These are phyloP conservation scores for Candida berthetii DNA, from an alignment of 805 yeast species.

Conservation along the genomic window DNA sequence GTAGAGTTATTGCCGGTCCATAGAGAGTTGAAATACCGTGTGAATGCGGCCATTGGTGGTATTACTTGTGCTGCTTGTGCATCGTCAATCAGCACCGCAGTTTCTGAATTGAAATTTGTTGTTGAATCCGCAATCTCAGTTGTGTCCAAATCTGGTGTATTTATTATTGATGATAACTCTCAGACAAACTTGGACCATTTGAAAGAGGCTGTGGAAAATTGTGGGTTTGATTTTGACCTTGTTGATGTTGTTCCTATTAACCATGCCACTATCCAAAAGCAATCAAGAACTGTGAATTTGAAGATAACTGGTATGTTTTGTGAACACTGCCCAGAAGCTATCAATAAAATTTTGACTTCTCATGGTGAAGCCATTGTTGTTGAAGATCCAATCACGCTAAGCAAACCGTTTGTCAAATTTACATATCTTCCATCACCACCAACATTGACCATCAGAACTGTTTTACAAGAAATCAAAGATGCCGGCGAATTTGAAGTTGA, in stretches of 20 bases:
- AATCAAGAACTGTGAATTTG: constrained; percentile 51
- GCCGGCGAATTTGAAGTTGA: constrained; percentile 42
- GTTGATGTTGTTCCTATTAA: constrained; percentile 37
- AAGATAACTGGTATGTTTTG: constrained; percentile 65
- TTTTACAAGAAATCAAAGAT: constrained; percentile 42
- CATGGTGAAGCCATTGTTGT: constrained; percentile 55
- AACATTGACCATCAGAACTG: constrained; percentile 45
- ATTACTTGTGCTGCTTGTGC: constrained; percentile 74
- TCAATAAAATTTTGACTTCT: constrained; percentile 40
- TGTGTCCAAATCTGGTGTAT: constrained; percentile 58
- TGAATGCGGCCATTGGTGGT: constrained; percentile 62
- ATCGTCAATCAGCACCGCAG: constrained; percentile 44
- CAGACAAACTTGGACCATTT: constrained; percentile 31
- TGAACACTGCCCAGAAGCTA: constrained; percentile 56
- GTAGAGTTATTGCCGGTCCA: constrained; percentile 56
- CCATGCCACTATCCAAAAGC: constrained; percentile 39
- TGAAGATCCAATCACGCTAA: constrained; percentile 47
- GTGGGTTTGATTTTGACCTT: constrained; percentile 58
- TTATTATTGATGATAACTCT: constrained; percentile 42
- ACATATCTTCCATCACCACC: constrained; percentile 59
- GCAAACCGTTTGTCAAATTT: constrained; percentile 53
- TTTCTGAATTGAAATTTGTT: constrained; percentile 43
- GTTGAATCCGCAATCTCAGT: constrained; percentile 47
- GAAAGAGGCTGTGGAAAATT: constrained; percentile 49
- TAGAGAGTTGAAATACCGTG: constrained; percentile 39